A percentile compares a stretch with the other conserved stretches of the same genome.
phyloP scores from a whole-genome alignment of 2,329 filamentous ascomycete species.

The Trichoderma aggressivum region DNA sequence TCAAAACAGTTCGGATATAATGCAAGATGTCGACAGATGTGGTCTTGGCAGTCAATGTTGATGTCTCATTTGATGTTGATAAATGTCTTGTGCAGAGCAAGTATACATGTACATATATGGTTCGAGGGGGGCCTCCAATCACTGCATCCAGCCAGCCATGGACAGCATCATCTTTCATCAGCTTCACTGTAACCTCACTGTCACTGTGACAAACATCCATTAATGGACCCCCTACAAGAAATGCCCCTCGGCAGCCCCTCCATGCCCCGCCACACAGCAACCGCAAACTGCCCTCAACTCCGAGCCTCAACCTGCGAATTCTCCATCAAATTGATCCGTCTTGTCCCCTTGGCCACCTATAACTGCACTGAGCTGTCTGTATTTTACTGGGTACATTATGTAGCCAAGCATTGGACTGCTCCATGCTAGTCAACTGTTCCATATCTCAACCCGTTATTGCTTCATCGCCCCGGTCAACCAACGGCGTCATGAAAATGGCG shows the following conservation, averaged over 20 bases:
- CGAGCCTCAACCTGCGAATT: background rate
- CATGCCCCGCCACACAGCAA: background rate
- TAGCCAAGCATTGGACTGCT: background rate
- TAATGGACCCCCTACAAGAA: background rate
- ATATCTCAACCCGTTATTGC: background rate
- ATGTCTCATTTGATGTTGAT: background rate
- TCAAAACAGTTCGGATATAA: background rate
- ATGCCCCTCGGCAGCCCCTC: background rate
- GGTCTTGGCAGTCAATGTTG: background rate
- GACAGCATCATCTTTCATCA: background rate
- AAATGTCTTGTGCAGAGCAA: background rate
- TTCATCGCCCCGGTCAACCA: background rate
- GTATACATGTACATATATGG: too few relatives aligned
- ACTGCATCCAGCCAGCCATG: background rate
- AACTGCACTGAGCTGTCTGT: background rate
- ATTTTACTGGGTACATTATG: background rate
- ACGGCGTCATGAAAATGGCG: constrained; percentile 13
- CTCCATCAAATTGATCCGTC: background rate
- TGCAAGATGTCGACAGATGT: background rate
- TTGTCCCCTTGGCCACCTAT: background rate
- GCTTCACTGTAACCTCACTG: background rate
- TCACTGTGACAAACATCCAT: background rate
- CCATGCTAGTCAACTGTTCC: background rate
- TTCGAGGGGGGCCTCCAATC: background rate
- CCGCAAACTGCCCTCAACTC: background rate